Base-by-base conservation (phyloP, 495 filamentous ascomycete species). In the Umbilicaria muhlenbergii region DNA sequence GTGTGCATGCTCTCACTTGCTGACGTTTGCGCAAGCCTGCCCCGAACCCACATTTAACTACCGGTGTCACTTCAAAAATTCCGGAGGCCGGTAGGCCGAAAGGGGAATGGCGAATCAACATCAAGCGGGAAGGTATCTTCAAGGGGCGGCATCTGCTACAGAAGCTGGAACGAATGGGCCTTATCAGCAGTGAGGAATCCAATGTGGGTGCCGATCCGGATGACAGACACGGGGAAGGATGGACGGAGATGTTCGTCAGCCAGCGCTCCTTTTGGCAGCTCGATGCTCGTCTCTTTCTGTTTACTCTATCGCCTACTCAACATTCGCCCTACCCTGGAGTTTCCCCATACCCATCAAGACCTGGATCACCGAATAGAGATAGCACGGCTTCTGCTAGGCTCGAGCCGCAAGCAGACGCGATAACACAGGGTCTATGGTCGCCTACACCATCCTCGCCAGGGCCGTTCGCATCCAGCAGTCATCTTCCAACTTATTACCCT, bases 161-260 rank as follows among this genome's bases (percentile, higher is more conserved):
- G 34, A 94, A 93, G 63, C 70, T 95, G 13, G 87, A 93, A 63
- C 74, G 87, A 32, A 95, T 95, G 87, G 86, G 87, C 12, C 58
- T 95, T 8, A 77, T 95, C 36, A 64, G 79, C 1, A 81, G 65
- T 36, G 68, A 81, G 41, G 83, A 92, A 52, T 87, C 84, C 0
- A 70, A 71, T 14, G 81, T 91, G 6, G 86, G 86, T 7, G 59
- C 73, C 0, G 67, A 74, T 43, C 51, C 73, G 11, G 73, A 82
- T 38, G 77, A 82, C 33, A 59, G 66, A 40, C 65, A 63, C 39
- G 73, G 73, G 6, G 74, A 75, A 36, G 71, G 70, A 39, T 94
- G 85, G 84, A 67, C 65, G 16, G 65, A 76, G 34, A 89, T 93
- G 84, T 93, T 91, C 50, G 75, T 83, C 37, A 80, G 78, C 48